A percentile compares a stretch with the other conserved stretches of the same genome.
These are phyloP conservation scores for Moesziomyces sp. DNA, from an alignment of 1,284 basidiomycete genomes.

Conservation along the genomic window DNA sequence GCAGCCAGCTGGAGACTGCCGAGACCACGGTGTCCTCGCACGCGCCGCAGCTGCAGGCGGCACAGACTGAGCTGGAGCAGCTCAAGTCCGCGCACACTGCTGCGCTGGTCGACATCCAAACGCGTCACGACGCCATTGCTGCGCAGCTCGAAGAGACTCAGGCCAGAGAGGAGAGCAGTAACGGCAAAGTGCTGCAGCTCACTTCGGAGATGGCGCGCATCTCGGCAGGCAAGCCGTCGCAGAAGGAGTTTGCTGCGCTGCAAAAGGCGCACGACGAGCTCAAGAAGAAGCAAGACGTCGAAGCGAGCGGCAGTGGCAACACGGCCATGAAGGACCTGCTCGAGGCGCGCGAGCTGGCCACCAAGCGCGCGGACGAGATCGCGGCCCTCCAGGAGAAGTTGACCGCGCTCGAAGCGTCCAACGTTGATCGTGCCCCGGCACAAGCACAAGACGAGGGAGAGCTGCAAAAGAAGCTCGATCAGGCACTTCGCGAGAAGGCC, in stretches of 20 bases:
- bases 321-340: constrained; percentile 31
- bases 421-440: background rate
- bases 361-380: constrained; percentile 11
- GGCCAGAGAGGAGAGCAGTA: constrained; percentile 17
- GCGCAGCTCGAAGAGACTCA: constrained; percentile 14
- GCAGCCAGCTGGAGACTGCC: constrained; percentile 11
- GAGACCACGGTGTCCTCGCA: constrained; percentile 9
- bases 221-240: constrained; percentile 25
- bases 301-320: constrained; percentile 1
- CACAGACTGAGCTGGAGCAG: constrained; percentile 22
- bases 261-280: constrained; percentile 36
- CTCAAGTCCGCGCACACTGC: constrained; percentile 23
- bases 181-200: constrained; percentile 32
- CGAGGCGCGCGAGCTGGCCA: constrained; percentile 18
- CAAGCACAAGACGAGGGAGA: background rate
- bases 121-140: constrained; percentile 17
- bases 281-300: constrained; percentile 35
- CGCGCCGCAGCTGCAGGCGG: constrained; percentile 21
- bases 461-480: constrained; percentile 13
- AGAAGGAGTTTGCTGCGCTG: constrained; percentile 26
- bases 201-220: constrained; percentile 35
- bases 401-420: background rate
- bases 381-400: constrained; percentile 20
- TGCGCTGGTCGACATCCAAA: constrained; percentile 16
- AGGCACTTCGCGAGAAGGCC: constrained; percentile 8